Evolutionary conservation across 441 rosid genomes (phyloP), one percentile per base, ranked within the genome.

Genomic region (Erodium texanum): DNA sequence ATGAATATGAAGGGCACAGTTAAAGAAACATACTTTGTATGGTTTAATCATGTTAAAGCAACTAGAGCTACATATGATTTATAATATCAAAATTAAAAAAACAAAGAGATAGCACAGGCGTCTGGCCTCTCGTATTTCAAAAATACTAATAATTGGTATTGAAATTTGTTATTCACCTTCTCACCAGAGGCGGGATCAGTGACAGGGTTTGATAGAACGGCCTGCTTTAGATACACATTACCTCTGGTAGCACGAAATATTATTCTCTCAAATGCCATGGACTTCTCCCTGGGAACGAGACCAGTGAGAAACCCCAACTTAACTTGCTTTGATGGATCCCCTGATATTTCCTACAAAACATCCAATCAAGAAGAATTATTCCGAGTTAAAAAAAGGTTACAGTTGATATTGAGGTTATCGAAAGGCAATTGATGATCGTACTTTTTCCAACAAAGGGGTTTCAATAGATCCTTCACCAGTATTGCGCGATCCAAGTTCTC

Each of bases 191-290:
- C 78, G 74, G 99, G 99, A 81, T 94, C 99, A 36, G 69, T 80
- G 65, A 92, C 86, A 64, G 97, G 87, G 36, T 84, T 92, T 77
- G 92, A 89, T 62, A 83, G 66, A 19, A 77, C 82, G 72, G 80
- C 81, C 75, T 87, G 97, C 81, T 85, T 87, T 59, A 88, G 61
- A 66, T 76, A 84, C 73, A 94, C 89, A 83, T 89, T 91, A 18
- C 96, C 97, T 83, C 99, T 84, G 69, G 99, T 94, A 66, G 97
- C 97, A 79, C 96, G 97, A 72, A 91, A 91, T 69, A 94, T 76
- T 74, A 94, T 89, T 82, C 97, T 88, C 85, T 94, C 97, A 73
- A 88, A 94, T 65, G 88, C 87, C 84, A 89, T 67, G 45, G 96
- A 87, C 76, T 89, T 94, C 16, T 77, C 93, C 74, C 90, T 88